phyloP scores from a whole-genome alignment of 768 basidiomycete species.

The Piloderma croceum region DNA sequence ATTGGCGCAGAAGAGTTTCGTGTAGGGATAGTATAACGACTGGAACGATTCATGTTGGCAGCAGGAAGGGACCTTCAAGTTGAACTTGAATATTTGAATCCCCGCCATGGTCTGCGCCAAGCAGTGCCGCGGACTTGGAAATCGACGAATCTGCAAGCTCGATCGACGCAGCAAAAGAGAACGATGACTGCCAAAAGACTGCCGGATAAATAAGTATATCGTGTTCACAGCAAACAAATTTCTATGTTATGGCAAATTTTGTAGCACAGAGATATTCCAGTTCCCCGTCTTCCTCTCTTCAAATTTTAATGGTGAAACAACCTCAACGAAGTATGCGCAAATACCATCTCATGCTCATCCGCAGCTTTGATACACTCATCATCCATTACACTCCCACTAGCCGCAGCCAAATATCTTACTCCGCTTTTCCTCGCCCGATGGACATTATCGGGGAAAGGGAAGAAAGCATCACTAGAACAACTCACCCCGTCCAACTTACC shows the following conservation, averaged over 20 bases:
- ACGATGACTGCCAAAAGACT: too few species aligned
- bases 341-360: slow-evolving; percentile 88
- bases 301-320: slow-evolving; percentile 92
- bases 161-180: neutral
- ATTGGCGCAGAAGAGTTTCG: too few species aligned
- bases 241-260: too few species aligned
- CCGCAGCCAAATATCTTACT: slow-evolving; percentile 86
- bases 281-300: slow-evolving; percentile 4
- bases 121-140: neutral
- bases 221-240: too few species aligned
- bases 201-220: too few species aligned
- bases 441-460: slow-evolving; percentile 99
- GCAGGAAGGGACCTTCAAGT: too few species aligned
- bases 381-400: slow-evolving; percentile 96
- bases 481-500: slow-evolving; percentile 75
- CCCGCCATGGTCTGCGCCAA: too few species aligned
- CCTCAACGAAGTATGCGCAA: slow-evolving; percentile 81
- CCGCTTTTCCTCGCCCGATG: slow-evolving; percentile 90
- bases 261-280: neutral
- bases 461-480: slow-evolving; percentile 97
- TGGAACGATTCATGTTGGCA: too few species aligned
- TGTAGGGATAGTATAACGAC: too few species aligned
- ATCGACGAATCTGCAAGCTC: neutral
- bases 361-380: slow-evolving; percentile 93
- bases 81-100: too few species aligned